phyloP scores from a whole-genome alignment of 2,329 filamentous ascomycete species.

The Fusarium sp. region DNA sequence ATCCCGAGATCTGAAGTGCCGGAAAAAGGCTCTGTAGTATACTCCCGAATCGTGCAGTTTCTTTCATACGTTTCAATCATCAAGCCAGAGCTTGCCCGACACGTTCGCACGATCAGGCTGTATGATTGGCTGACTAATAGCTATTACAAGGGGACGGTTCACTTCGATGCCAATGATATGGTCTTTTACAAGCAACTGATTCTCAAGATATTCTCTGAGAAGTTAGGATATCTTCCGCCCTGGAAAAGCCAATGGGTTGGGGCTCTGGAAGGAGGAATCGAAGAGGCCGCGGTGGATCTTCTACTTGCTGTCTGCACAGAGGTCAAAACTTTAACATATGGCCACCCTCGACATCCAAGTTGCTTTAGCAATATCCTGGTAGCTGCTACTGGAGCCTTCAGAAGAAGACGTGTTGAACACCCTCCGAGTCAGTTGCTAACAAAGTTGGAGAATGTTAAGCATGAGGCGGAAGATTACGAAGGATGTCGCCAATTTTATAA shows the following conservation, averaged over 20 bases:
- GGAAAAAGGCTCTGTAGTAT: neutral
- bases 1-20: neutral
- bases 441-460: neutral
- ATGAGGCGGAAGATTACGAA: neutral
- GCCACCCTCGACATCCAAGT: rapidly evolving
- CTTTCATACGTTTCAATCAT: neutral
- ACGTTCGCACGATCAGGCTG: neutral
- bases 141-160: rapidly evolving
- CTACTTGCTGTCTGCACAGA: neutral
- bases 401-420: rapidly evolving
- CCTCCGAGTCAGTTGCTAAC: neutral
- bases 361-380: rapidly evolving
- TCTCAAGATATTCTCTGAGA: rapidly evolving
- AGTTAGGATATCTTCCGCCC: rapidly evolving
- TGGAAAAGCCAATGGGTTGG: rapidly evolving
- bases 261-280: rapidly evolving
- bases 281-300: rapidly evolving
- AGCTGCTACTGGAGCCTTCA: neutral
- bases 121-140: rapidly evolving
- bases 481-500: rapidly evolving
- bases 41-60: neutral
- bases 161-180: neutral
- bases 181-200: rapidly evolving
- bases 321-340: neutral
- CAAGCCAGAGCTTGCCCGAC: neutral